Evolutionary conservation across 1,284 basidiomycete genomes (phyloP), one percentile per base, ranked within the genome.

Genomic region (Coriolopsis trogii): DNA sequence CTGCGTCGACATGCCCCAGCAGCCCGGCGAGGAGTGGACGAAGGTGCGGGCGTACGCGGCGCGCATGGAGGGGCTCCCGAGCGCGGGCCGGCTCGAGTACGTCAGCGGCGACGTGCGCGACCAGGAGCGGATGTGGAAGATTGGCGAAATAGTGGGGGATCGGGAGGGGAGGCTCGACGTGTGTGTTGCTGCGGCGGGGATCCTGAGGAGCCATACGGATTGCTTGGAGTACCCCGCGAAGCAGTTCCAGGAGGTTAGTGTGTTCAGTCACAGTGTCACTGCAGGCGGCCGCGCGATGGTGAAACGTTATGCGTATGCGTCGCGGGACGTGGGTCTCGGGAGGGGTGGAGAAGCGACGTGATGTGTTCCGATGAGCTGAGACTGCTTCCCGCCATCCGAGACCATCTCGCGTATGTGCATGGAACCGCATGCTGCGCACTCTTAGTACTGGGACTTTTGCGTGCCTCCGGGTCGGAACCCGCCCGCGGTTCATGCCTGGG

Each of bases 141-240:
- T 72, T 34, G 80, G 76, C 16, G 73, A 80, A 61, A 73, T 78
- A 56, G 84, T 90, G 39, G 87, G 86, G 8, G 77, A 83, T 59
- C 73, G 67, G 58, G 84, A 87, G 59, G 77, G 78, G 34, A 73
- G 86, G 60, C 75, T 93, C 73, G 89, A 91, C 63, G 75, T 87
- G 21, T 87, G 87, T 57, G 73, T 93, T 56, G 87, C 86, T 7
- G 87, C 89, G 15, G 91, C 92, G 28, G 63, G 63, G 25, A 48
- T 64, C 21, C 52, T 64, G 41, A 84, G 93, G 55, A 70, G 89
- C 26, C 58, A 84, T 64, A 81, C 70, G 47, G 81, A 81, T 46
- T 90, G 87, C 54, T 66, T 93, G 63, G 81, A 85, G 41, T 92
- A 91, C 65, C 80, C 87, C 1, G 81, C 75, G 12, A 73, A 83